Evolutionary conservation across 306 rosid species (phyloP).

Genomic region (Gleditsia sinensis): DNA sequence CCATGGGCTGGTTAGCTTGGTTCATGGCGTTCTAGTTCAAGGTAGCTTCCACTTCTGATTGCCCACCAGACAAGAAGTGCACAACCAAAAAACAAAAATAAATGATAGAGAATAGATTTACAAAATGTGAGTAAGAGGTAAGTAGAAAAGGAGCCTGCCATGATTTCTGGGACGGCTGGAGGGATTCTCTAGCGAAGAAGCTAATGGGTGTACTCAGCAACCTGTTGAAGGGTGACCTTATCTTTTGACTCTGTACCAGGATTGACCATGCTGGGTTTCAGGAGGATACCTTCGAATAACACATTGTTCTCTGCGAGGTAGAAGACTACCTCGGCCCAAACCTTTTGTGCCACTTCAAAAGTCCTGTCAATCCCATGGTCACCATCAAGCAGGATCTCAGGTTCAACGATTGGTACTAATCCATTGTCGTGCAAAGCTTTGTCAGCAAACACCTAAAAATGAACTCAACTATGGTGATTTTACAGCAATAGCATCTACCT

Average conservation of each 20-base stretch:
- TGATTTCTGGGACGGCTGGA: conserved; percentile 69
- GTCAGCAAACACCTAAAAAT: conserved; percentile 1
- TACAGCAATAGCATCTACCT: conserved; percentile 34
- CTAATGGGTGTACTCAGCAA: conserved; percentile 60
- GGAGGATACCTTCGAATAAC: conserved; percentile 67
- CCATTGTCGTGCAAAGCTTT: conserved; percentile 52
- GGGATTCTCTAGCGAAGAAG: conserved; percentile 63
- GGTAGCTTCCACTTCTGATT: conserved; percentile 46
- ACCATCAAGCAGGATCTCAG: conserved; percentile 70
- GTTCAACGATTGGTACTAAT: conserved; percentile 73
- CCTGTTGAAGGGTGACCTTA: conserved; percentile 53
- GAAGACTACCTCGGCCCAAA: conserved; percentile 70
- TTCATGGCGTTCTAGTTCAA: conserved; percentile 71
- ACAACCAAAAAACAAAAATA: conserved; percentile 22
- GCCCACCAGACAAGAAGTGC: conserved; percentile 51
- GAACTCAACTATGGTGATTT: background rate
- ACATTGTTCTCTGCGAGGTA: conserved; percentile 63
- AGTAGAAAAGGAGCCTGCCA: conserved; percentile 45
- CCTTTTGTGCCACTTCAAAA: conserved; percentile 55
- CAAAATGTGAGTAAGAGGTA: background rate
- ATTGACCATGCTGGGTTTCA: conserved; percentile 69
- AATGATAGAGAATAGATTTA: background rate
- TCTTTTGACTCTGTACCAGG: conserved; percentile 72
- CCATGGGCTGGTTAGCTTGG: conserved; percentile 68
- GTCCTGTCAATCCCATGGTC: conserved; percentile 65